Evolutionary conservation across 805 yeast genomes (phyloP).

Genomic region (Vanderwaltozyma yarrowii): DNA sequence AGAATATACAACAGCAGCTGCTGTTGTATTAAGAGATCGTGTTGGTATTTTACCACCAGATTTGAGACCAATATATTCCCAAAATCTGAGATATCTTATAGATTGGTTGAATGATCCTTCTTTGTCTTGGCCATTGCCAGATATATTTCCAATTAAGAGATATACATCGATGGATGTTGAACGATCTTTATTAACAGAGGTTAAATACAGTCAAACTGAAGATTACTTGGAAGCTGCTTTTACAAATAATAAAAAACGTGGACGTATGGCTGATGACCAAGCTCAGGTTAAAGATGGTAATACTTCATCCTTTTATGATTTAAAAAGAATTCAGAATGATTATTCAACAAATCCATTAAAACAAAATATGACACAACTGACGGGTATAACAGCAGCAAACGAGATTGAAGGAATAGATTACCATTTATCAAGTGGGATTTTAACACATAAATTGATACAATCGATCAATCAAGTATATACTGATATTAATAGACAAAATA

Average conservation of each 20-base stretch:
- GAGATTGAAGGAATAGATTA: conserved; percentile 28
- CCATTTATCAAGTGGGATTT: conserved; percentile 29
- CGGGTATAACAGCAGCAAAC: conserved; percentile 40
- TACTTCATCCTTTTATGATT: conserved; percentile 39
- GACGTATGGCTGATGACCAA: conserved; percentile 3
- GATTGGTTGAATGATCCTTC: conserved; percentile 46
- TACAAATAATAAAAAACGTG: conserved; percentile 4
- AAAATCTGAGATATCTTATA: conserved; percentile 49
- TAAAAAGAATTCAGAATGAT: conserved; percentile 52
- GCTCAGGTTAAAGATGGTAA: conserved; percentile 5
- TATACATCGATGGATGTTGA: conserved; percentile 72
- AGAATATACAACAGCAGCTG: conserved; percentile 66
- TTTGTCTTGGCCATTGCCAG: conserved; percentile 70
- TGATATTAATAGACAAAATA: conserved; percentile 33
- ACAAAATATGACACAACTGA: conserved; percentile 38
- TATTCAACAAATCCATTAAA: conserved; percentile 62
- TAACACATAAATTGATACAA: conserved; percentile 56
- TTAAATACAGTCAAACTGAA: conserved; percentile 40
- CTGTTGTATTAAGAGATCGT: conserved; percentile 70
- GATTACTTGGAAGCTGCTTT: conserved; percentile 36
- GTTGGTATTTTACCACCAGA: conserved; percentile 79
- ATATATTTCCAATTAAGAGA: conserved; percentile 49
- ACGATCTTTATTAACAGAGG: conserved; percentile 63
- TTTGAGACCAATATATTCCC: conserved; percentile 61
- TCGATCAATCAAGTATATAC: conserved; percentile 41